Conservation (phyloP, 805 yeast species). For the Clavispora phyllophila region DNA sequence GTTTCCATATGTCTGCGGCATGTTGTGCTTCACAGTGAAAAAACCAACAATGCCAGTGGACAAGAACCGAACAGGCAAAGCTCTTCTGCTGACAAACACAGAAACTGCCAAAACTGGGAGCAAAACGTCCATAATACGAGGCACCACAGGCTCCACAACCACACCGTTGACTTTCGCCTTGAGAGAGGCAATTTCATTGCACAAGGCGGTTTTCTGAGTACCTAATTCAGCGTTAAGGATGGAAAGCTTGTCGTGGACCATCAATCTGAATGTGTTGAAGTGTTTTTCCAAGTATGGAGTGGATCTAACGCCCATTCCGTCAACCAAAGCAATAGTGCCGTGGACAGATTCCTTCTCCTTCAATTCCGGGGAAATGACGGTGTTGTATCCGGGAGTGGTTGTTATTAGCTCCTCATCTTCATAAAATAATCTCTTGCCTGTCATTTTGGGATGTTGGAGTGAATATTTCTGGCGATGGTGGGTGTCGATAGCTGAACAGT, state of each 20-base stretch:
- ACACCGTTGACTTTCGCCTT: constrained; percentile 26
- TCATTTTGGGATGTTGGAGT: constrained; percentile 1
- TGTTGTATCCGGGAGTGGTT: constrained; percentile 46
- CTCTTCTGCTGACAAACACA: constrained; percentile 43
- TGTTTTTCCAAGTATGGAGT: constrained; percentile 43
- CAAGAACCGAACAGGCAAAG: constrained; percentile 45
- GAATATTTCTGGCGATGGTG: neutral
- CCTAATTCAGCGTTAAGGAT: constrained; percentile 38
- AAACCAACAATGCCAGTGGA: constrained; percentile 49
- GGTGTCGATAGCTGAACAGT: neutral
- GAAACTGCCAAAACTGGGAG: constrained; percentile 56
- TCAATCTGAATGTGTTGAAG: constrained; percentile 35
- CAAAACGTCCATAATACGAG: constrained; percentile 48
- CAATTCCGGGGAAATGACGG: constrained; percentile 32
- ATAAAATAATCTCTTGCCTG: constrained; percentile 41
- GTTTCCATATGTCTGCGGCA: constrained; percentile 36
- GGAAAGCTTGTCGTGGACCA: constrained; percentile 33
- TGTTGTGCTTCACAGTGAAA: constrained; percentile 36
- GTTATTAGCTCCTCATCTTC: constrained; percentile 45
- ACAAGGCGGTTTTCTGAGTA: constrained; percentile 43
- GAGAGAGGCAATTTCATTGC: constrained; percentile 36
- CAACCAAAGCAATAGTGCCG: constrained; percentile 37
- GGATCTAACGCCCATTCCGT: constrained; percentile 53
- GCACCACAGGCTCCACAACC: constrained; percentile 52
- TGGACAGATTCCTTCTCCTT: constrained; percentile 34